A percentile compares a stretch with the other conserved stretches of the same genome.
These are phyloP conservation scores for Periglandula ipomoeae DNA, from an alignment of 2,329 filamentous ascomycete genomes.

Conservation along the genomic window DNA sequence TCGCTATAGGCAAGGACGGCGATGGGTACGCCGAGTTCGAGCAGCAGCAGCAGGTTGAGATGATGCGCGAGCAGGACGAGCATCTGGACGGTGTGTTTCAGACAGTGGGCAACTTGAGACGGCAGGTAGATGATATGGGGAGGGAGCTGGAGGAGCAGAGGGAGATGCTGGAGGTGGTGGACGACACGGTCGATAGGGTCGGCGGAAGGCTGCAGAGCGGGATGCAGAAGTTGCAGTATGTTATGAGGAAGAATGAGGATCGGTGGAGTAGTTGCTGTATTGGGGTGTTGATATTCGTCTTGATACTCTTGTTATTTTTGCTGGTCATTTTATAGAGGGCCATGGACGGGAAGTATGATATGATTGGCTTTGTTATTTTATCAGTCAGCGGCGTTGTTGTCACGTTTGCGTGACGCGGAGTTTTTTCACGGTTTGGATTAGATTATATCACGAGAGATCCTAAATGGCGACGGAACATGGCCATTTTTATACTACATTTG, in stretches of 20 bases:
- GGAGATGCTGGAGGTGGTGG: slow-evolving; percentile 79
- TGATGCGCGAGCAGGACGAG: slow-evolving; percentile 92
- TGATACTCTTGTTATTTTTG: slow-evolving; percentile 79
- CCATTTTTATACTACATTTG: too few species aligned
- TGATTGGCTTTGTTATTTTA: background rate
- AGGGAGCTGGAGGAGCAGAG: slow-evolving; percentile 91
- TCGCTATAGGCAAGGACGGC: slow-evolving; percentile 44
- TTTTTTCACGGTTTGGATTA: background rate
- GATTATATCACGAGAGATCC: too few species aligned
- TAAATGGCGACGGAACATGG: too few species aligned
- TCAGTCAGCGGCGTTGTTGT: background rate
- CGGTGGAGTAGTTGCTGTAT: slow-evolving; percentile 83
- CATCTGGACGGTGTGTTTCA: slow-evolving; percentile 86
- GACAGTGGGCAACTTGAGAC: slow-evolving; percentile 81
- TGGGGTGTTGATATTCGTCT: slow-evolving; percentile 73
- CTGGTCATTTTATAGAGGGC: slow-evolving; percentile 50
- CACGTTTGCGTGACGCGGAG: background rate
- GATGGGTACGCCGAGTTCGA: slow-evolving; percentile 72
- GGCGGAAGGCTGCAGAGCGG: slow-evolving; percentile 78
- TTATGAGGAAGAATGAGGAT: slow-evolving; percentile 89
- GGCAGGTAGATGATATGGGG: slow-evolving; percentile 93
- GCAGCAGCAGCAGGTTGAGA: slow-evolving; percentile 79
- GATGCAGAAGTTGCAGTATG: slow-evolving; percentile 74
- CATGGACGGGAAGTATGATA: background rate
- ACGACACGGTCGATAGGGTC: slow-evolving; percentile 77